Evolutionary conservation across 257 asterid genomes (phyloP), one percentile per base, ranked within the genome.

Genomic region (Coffea eugenioides): DNA sequence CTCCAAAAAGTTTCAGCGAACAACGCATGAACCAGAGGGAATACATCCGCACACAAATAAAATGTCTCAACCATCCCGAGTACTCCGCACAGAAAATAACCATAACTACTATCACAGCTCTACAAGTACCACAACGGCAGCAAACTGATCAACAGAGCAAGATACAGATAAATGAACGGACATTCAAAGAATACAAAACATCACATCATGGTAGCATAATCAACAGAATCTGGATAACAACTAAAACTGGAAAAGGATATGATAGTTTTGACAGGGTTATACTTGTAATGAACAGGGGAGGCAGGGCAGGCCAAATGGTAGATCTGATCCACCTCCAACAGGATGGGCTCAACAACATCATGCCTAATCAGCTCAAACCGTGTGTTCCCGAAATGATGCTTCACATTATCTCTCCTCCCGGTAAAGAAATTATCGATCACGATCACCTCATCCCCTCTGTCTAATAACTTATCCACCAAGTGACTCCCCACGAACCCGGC

Each of bases 321-420:
- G 82, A 87, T 87, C 81, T 84, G 90, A 87, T 87, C 90, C 9
- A 87, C 88, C 83, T 87, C 90, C 79, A 87, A 52, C 80, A 87
- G 73, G 72, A 87, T 87, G 27, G 90, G 88, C 71, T 87, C 90
- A 41, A 87, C 90, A 64, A 87, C 90, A 77, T 84, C 90, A 66
- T 77, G 87, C 31, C 89, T 61, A 56, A 86, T 83, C 8, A 86
- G 79, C 77, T 86, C 89, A 76, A 86, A 86, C 71, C 89, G 84
- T 8, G 79, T 87, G 69, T 86, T 79, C 56, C 82, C 77, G 70
- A 86, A 83, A 81, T 86, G 89, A 64, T 83, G 89, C 87, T 79
- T 79, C 82, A 86, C 86, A 80, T 83, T 86, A 64, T 86, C 89
- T 79, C 85, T 83, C 79, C 89, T 86, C 66, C 89, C 89, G 21